Conservation (phyloP, 371 early-diverging fungal genomes). For the Umbelopsis sp. region DNA sequence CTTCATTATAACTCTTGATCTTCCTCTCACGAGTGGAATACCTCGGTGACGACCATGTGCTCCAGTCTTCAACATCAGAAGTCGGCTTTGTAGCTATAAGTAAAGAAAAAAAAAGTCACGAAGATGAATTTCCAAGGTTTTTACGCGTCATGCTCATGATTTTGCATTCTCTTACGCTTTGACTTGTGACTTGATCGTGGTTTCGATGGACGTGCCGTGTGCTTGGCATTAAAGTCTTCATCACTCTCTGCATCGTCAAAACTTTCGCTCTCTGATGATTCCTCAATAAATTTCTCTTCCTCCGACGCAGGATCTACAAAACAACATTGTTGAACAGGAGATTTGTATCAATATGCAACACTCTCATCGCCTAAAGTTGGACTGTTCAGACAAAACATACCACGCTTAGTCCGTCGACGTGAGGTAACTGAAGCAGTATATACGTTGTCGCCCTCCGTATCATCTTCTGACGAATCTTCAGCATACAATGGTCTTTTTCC, state of each 20-base stretch:
- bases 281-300: background rate
- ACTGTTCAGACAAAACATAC: background rate
- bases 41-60: constrained; percentile 29
- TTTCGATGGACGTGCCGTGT: background rate
- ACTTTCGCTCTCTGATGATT: background rate
- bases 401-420: background rate
- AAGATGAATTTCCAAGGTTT: background rate
- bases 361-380: no score
- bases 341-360: background rate
- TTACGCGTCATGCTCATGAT: background rate
- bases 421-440: background rate
- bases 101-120: background rate
- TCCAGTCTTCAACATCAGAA: constrained; percentile 15
- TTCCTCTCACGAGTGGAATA: constrained; percentile 54
- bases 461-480: constrained; percentile 7
- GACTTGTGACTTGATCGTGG: background rate
- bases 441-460: background rate
- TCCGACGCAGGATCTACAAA: background rate
- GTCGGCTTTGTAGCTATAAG: background rate
- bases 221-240: constrained; percentile 27
- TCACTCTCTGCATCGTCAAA: constrained; percentile 27
- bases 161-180: constrained; percentile 10
- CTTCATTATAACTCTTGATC: constrained; percentile 58
- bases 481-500: background rate
- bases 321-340: no score